phyloP scores from a whole-genome alignment of 2,329 filamentous ascomycete species.

The Arthroderma sp. region DNA sequence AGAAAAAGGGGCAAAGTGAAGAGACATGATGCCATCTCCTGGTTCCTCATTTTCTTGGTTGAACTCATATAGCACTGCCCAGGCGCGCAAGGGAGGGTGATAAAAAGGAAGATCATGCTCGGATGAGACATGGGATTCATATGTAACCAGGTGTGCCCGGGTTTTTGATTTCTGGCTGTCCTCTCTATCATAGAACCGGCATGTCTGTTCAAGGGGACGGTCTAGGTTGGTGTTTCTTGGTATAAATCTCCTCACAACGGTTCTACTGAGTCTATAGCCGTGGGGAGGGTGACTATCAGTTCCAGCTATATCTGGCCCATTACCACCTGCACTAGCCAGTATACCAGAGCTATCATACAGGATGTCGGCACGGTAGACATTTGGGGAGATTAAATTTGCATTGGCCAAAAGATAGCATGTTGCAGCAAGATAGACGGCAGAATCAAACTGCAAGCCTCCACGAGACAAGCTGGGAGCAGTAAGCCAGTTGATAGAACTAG shows the following conservation, averaged over 20 bases:
- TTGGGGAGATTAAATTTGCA: conserved; percentile 45
- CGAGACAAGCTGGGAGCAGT: conserved; percentile 21
- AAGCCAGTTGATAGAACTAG: conserved; percentile 14
- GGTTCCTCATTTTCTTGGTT: conserved; percentile 15
- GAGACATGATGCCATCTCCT: conserved; percentile 29
- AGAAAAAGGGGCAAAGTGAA: conserved; percentile 40
- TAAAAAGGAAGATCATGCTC: conserved; percentile 67
- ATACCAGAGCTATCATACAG: conserved; percentile 39
- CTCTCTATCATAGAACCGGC: conserved; percentile 47
- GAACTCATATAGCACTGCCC: conserved; percentile 60
- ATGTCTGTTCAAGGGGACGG: conserved; percentile 65
- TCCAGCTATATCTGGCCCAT: conserved; percentile 15
- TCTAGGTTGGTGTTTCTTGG: conserved; percentile 72
- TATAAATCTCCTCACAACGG: conserved; percentile 60
- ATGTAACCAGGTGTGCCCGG: conserved; percentile 47
- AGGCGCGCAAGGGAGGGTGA: conserved; percentile 60
- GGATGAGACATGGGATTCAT: conserved; percentile 57
- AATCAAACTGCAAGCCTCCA: conserved; percentile 15
- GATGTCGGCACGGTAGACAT: conserved; percentile 49
- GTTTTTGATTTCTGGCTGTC: conserved; percentile 24
- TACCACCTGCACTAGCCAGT: conserved; percentile 18
- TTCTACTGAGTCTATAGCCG: background rate
- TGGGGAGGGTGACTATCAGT: background rate
- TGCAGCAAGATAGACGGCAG: conserved; percentile 32
- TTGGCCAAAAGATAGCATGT: conserved; percentile 37